Conservation (phyloP, 169 alveolate species). For the Plasmodium sp. region DNA sequence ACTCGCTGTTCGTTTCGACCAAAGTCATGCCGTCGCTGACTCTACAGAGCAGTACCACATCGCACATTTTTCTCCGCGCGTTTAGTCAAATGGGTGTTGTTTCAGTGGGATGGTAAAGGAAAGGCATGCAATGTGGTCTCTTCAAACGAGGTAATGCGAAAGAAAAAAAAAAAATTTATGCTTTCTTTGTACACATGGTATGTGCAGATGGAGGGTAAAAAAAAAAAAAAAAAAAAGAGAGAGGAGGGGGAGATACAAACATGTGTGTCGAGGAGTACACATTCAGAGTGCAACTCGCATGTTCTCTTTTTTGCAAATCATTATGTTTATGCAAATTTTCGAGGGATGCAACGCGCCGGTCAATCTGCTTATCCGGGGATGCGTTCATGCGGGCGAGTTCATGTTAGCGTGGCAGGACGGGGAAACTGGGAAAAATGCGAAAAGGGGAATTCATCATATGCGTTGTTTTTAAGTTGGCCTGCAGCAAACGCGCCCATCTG, state of each 20-base stretch:
- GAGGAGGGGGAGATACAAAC: background rate
- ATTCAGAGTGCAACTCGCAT: background rate
- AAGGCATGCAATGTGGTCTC: background rate
- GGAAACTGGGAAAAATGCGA: background rate
- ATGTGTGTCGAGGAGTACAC: background rate
- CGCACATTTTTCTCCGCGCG: slow-evolving; percentile 77
- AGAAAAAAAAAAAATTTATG: background rate
- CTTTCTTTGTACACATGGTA: background rate
- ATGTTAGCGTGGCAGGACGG: background rate
- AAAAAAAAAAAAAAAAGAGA: background rate
- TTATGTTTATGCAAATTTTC: background rate
- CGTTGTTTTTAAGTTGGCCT: background rate
- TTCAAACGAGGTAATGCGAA: background rate
- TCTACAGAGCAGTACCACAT: slow-evolving; percentile 81
- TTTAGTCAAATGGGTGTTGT: background rate
- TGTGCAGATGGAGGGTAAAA: background rate
- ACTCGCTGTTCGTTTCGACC: slow-evolving; percentile 79
- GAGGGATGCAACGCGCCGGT: background rate
- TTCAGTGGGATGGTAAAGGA: background rate
- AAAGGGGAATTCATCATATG: background rate
- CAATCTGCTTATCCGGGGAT: background rate
- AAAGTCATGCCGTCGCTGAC: slow-evolving; percentile 85
- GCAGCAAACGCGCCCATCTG: background rate
- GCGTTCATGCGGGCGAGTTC: background rate
- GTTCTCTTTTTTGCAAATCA: background rate